phyloP scores from a whole-genome alignment of 345 rosid genomes.

The Sonneratia caseolaris region DNA sequence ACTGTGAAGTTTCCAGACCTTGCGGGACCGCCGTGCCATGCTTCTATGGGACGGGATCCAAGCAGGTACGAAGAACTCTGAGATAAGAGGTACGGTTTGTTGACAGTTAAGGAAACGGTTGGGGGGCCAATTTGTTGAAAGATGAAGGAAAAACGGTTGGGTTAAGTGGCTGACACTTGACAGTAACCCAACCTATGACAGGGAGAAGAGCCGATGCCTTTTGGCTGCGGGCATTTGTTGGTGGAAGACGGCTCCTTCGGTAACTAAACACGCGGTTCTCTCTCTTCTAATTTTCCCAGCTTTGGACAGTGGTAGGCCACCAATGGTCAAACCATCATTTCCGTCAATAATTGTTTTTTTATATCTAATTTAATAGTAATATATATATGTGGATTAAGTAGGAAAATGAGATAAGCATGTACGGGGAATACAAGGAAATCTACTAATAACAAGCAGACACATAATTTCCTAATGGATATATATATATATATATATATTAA shows the following conservation, averaged over 20 bases:
- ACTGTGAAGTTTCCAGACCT: background rate
- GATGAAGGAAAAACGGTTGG: conserved; percentile 11
- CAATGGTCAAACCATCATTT: conserved; percentile 4
- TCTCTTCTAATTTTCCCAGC: conserved; percentile 6
- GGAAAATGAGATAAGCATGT: too few species aligned
- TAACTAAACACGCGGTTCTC: conserved; percentile 1
- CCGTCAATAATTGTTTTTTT: too few species aligned
- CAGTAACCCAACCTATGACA: background rate
- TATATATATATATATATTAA: too few species aligned
- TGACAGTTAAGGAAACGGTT: conserved; percentile 7
- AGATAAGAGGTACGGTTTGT: background rate
- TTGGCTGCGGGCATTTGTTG: background rate
- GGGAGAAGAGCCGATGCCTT: too few species aligned
- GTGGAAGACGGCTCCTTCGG: background rate
- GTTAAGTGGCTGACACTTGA: conserved; percentile 12
- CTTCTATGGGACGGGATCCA: background rate
- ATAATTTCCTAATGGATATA: too few species aligned
- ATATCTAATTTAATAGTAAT: too few species aligned
- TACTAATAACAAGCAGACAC: too few species aligned
- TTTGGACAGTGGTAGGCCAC: conserved; percentile 14
- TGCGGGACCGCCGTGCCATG: background rate
- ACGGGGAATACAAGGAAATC: too few species aligned
- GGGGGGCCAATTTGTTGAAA: conserved; percentile 10
- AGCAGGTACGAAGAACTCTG: too few species aligned
- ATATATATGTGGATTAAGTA: too few species aligned